Conservation (phyloP, 2,329 filamentous ascomycete genomes). For the Diplodia sapinea region DNA sequence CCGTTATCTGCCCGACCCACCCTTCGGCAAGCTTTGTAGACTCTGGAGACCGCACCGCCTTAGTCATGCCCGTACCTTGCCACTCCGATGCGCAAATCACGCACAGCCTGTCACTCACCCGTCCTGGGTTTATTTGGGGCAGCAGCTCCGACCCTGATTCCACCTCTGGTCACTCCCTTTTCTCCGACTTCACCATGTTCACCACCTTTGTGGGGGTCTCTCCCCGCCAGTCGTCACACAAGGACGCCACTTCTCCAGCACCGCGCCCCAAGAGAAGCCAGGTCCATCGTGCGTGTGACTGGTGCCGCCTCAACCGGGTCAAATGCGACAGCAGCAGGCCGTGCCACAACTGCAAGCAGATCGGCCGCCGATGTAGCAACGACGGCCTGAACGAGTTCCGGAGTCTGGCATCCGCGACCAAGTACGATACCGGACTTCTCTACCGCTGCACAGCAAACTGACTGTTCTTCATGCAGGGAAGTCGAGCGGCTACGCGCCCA, state of each 20-base stretch:
- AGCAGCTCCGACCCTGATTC: background rate
- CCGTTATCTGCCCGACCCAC: slow-evolving; percentile 6
- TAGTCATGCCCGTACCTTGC: slow-evolving; percentile 7
- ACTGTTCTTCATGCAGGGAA: slow-evolving; percentile 42
- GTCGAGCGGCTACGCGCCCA: slow-evolving; percentile 47
- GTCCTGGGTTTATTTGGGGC: slow-evolving; percentile 5
- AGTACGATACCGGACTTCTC: slow-evolving; percentile 36
- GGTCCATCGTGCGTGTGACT: slow-evolving; percentile 48
- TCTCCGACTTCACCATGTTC: slow-evolving; percentile 29
- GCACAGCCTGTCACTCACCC: slow-evolving; percentile 21
- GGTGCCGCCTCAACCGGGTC: slow-evolving; percentile 51
- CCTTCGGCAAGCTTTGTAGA: background rate
- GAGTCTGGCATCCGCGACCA: slow-evolving; percentile 37
- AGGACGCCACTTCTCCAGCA: background rate
- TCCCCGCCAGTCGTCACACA: background rate
- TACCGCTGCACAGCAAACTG: background rate
- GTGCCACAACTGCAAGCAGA: slow-evolving; percentile 49
- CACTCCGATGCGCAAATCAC: slow-evolving; percentile 5
- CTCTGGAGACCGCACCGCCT: slow-evolving; percentile 7
- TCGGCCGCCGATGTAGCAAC: slow-evolving; percentile 47
- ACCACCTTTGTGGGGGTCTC: slow-evolving; percentile 31
- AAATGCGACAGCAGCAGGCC: slow-evolving; percentile 52
- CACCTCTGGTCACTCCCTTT: background rate
- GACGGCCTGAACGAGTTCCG: slow-evolving; percentile 37
- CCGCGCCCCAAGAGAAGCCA: slow-evolving; percentile 38